Base-by-base conservation (phyloP, 129 eudicot genomes). In the Flaveria bidentis region DNA sequence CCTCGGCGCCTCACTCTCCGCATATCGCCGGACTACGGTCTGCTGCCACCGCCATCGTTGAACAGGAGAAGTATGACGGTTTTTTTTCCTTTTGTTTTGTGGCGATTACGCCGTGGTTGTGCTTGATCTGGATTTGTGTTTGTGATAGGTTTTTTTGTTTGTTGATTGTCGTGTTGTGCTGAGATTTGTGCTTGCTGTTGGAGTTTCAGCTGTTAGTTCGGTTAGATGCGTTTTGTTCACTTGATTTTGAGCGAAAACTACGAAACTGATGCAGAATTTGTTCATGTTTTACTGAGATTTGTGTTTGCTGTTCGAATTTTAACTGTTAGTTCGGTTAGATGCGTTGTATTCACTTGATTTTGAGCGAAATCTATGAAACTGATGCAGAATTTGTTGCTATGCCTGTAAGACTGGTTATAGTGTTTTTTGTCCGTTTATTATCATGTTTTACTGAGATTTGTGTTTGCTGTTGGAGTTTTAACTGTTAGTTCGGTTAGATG, bases 1-100 rank as follows among this genome's bases (percentile, higher is more conserved):
- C 86, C 3, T 85, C 89, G 2, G 84, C 89, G 1, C 84, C 86
- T 85, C 89, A 78, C 78, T 82, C 89, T 64, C 89, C 82, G 46
- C 85, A 82, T 36, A 66, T 82, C 79, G 75, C 75, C 49, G 85
- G 82, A 53, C 50, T 51, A 28, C 82, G 82, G 5, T 82, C 85
- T 51, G 82, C 77, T 2, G 77, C 85, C 28, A 49, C 74, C 55
- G 81, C 67, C 17, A 52, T 82, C 75, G 85, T 58, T 45, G 85
- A 82, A 64, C 85, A 82, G 67, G 85, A 82, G 74, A 82, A 82
- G 85, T 82, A 81, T 72, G 60, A 4, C 56, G 47, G 2, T 17
- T 64, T 16, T 36, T 30, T 44, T 9, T 17, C 10, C 30, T 46
- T 39, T 9, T 5, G 7, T 33, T 44, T 16, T 70, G 41, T 36